Base-by-base conservation (phyloP, 805 yeast genomes). In the Candida easanensis region DNA sequence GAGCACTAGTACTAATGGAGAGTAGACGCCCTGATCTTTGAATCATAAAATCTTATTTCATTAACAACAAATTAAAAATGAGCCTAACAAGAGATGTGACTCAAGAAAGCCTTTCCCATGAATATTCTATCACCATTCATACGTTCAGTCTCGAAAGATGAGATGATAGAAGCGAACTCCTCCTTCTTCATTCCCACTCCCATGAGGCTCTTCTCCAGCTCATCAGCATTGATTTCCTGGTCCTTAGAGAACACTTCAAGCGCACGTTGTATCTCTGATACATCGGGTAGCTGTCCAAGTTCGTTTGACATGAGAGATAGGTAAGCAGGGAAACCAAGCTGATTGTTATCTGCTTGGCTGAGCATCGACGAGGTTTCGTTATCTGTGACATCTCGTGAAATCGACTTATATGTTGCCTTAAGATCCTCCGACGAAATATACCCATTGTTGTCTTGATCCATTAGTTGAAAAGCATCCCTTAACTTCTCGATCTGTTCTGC, bases 381-480 rank as follows among this genome's bases (percentile, higher is more conserved):
- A 10, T 73, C 74, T 4, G 64, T 56, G 2, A 64, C 57, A 2
- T 64, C 65, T 36, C 76, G 71, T 1, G 82, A 85, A 14, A 83
- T 50, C 10, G 76, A 73, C 32, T 73, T 66, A 48, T 79, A 72
- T 15, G 82, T 69, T 18, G 73, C 69, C 30, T 64, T 67, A 41
- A 90, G 56, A 61, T 86, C 93, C 1, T 68, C 60, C 23, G 62
- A 56, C 1, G 83, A 66, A 33, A 86, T 79, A 4, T 62, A 57
- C 2, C 88, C 88, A 55, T 89, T 95, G 20, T 83, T 80, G 48
- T 90, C 91, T 28, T 84, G 84, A 57, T 90, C 97, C 7, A 90
- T 77, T 52, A 87, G 62, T 22, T 86, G 79, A 61, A 89, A 90
- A 1, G 93, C 80, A 51, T 86, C 84, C 44, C 86, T 73, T 43